Conservation (phyloP, 2,329 filamentous ascomycete genomes). For the Scytalidium lignicola region DNA sequence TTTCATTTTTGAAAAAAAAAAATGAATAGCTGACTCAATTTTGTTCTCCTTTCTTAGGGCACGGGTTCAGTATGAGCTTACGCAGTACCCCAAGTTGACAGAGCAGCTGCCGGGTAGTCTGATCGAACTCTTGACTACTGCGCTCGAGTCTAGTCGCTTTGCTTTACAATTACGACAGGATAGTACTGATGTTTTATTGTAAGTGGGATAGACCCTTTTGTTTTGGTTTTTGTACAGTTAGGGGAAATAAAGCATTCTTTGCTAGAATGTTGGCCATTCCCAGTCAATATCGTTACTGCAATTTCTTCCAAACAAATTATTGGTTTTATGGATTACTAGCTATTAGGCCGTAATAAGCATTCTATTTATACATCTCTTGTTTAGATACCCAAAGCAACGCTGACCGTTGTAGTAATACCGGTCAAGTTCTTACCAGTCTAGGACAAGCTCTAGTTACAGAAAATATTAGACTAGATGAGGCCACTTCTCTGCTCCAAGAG, state of each 20-base stretch:
- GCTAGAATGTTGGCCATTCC: no score
- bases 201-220: constrained; percentile 9
- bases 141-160: constrained; percentile 58
- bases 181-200: constrained; percentile 63
- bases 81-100: constrained; percentile 60
- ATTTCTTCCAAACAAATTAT: no score
- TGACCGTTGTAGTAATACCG: constrained; percentile 48
- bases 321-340: no score
- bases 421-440: constrained; percentile 62
- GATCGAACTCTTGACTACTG: constrained; percentile 50
- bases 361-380: neutral
- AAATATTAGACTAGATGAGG: constrained; percentile 30
- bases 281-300: no score
- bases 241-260: no score
- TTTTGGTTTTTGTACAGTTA: neutral
- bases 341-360: no score
- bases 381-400: constrained; percentile 6
- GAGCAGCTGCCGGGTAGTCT: constrained; percentile 49
- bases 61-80: constrained; percentile 63
- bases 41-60: constrained; percentile 42
- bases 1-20: no score
- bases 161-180: constrained; percentile 54
- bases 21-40: no score
- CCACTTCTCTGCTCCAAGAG: constrained; percentile 49
- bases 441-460: constrained; percentile 52